These are phyloP conservation scores for Tricholoma saponaceum DNA, from an alignment of 768 basidiomycete species.

Conservation along the genomic window DNA sequence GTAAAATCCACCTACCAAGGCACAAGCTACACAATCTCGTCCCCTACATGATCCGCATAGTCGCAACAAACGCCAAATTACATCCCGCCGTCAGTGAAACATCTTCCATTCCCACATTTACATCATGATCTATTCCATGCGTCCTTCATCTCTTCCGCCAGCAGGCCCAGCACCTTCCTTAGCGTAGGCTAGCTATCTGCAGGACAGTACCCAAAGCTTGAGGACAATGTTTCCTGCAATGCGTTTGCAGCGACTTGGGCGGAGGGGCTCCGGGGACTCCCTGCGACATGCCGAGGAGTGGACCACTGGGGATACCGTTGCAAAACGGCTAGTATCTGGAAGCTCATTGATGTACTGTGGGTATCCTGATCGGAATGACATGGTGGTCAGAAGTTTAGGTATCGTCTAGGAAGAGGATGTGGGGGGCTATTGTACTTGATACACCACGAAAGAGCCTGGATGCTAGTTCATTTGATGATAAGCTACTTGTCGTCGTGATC, in stretches of 20 bases:
- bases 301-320: conserved; percentile 23
- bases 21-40: conserved; percentile 68
- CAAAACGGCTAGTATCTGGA: conserved; percentile 29
- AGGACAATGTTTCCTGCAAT: conserved; percentile 40
- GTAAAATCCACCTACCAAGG: conserved; percentile 47
- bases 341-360: conserved; percentile 57
- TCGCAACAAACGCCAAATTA: conserved; percentile 66
- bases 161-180: conserved; percentile 46
- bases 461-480: conserved; percentile 46
- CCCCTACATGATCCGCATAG: conserved; percentile 58
- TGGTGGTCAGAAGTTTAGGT: neutral
- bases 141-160: conserved; percentile 58
- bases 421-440: conserved; percentile 41
- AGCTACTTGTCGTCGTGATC: neutral
- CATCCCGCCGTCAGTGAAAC: conserved; percentile 69
- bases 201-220: conserved; percentile 51
- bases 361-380: conserved; percentile 36
- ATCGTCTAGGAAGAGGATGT: conserved; percentile 7
- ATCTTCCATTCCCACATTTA: conserved; percentile 50
- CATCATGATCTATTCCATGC: conserved; percentile 49
- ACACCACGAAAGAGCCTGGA: conserved; percentile 38
- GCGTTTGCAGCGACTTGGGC: conserved; percentile 45
- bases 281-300: conserved; percentile 70
- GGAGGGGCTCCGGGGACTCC: conserved; percentile 71
- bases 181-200: conserved; percentile 56